Conservation (phyloP, 2,329 filamentous ascomycete genomes). For the Xenoacremonium recifei region DNA sequence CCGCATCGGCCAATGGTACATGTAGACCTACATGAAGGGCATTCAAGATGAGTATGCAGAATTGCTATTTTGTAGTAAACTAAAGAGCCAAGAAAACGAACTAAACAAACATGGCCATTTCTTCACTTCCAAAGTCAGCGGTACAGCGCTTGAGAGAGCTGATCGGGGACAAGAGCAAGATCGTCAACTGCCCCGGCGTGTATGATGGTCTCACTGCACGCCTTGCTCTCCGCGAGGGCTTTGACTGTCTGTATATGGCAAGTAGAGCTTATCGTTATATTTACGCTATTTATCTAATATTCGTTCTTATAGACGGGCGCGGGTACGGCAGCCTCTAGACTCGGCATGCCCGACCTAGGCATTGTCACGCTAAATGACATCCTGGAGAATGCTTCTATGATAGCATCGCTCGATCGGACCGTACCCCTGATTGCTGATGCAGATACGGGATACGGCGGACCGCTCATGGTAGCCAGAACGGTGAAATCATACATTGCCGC, state of each 20-base stretch:
- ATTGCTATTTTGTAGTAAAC: too few species aligned
- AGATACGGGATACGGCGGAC: not conserved
- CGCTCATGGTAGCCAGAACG: not conserved
- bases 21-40: too few species aligned
- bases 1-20: too few species aligned
- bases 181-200: constrained; percentile 62
- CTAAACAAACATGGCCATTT: too few species aligned
- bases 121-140: too few species aligned
- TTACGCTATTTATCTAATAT: too few species aligned
- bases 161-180: constrained; percentile 37
- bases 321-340: constrained; percentile 59
- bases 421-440: constrained; percentile 30
- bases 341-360: constrained; percentile 63
- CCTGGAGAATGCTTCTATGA: constrained; percentile 61
- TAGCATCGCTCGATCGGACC: constrained; percentile 55
- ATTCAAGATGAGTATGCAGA: too few species aligned
- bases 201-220: constrained; percentile 68
- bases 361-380: constrained; percentile 63
- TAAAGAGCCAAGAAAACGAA: too few species aligned
- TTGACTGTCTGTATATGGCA: constrained; percentile 54
- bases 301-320: too few species aligned
- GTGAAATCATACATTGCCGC: not conserved
- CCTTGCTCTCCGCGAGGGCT: constrained; percentile 54
- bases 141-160: too few species aligned
- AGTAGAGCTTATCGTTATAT: too few species aligned